Conservation (phyloP, 768 basidiomycete genomes). For the Rhizopogon sp. region DNA sequence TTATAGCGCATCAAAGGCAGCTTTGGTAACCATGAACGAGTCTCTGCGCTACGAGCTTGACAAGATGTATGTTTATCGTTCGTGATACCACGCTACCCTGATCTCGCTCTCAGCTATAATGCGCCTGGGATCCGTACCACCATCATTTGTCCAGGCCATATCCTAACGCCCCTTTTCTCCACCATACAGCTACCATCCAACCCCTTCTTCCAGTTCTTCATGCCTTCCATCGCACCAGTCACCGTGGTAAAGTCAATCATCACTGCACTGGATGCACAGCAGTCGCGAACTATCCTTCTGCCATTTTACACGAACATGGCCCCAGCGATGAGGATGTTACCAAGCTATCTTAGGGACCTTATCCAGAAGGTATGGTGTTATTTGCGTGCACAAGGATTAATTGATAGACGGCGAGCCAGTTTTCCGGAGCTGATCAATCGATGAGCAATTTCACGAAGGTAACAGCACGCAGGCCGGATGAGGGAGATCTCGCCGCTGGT, state of each 20-base stretch:
- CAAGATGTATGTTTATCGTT: constrained; percentile 45
- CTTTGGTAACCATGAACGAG: constrained; percentile 75
- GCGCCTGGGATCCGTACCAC: constrained; percentile 83
- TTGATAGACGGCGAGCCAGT: constrained; percentile 29
- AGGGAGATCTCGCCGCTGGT: constrained; percentile 23
- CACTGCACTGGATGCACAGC: constrained; percentile 72
- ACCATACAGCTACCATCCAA: constrained; percentile 44
- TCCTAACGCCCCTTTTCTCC: constrained; percentile 76
- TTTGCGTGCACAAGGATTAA: background rate
- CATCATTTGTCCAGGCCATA: constrained; percentile 75
- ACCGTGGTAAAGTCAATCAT: constrained; percentile 80
- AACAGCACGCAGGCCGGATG: constrained; percentile 54
- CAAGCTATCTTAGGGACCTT: constrained; percentile 72
- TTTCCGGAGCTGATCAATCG: constrained; percentile 62
- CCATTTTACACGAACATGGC: constrained; percentile 69
- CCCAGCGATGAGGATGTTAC: constrained; percentile 51
- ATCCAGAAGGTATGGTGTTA: constrained; percentile 58
- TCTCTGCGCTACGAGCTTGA: constrained; percentile 87
- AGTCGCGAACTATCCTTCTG: constrained; percentile 63
- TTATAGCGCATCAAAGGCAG: constrained; percentile 91
- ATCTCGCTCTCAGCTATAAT: constrained; percentile 46
- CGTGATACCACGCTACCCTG: background rate
- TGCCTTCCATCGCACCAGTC: constrained; percentile 70
- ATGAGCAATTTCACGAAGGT: constrained; percentile 69
- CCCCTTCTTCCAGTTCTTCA: constrained; percentile 62